Evolutionary conservation across 2,329 filamentous ascomycete genomes (phyloP).

Genomic region (Penicillium sp.): DNA sequence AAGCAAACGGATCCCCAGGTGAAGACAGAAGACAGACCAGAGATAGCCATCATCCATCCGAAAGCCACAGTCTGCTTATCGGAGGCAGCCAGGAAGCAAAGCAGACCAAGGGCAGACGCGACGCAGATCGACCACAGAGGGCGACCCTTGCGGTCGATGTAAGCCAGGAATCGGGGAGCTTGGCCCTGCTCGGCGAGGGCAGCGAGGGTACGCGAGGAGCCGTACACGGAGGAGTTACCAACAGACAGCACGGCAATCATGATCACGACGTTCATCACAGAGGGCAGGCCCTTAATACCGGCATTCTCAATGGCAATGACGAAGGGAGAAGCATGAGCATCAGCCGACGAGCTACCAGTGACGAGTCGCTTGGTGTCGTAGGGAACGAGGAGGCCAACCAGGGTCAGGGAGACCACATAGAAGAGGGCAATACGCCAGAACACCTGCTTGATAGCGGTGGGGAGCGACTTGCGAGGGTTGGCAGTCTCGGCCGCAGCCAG

Average conservation of each 20-base stretch:
- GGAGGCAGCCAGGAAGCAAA: conserved; percentile 75
- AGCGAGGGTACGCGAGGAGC: conserved; percentile 84
- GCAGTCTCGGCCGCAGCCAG: conserved; percentile 60
- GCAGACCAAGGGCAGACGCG: conserved; percentile 67
- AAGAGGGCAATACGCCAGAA: conserved; percentile 94
- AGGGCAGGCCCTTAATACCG: conserved; percentile 77
- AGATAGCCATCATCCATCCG: conserved; percentile 76
- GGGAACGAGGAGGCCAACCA: conserved; percentile 81
- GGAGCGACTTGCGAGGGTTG: conserved; percentile 69
- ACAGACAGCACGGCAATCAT: conserved; percentile 87
- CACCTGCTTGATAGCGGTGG: conserved; percentile 86
- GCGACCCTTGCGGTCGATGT: conserved; percentile 80
- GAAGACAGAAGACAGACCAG: conserved; percentile 72
- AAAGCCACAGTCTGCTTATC: conserved; percentile 64
- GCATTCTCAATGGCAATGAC: conserved; percentile 89
- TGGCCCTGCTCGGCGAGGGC: conserved; percentile 86
- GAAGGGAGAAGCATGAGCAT: conserved; percentile 81
- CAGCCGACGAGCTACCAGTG: conserved; percentile 56
- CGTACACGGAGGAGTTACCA: conserved; percentile 89
- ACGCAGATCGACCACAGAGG: conserved; percentile 72
- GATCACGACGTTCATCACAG: conserved; percentile 94
- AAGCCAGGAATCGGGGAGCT: conserved; percentile 74
- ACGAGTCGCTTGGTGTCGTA: conserved; percentile 68
- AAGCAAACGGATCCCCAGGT: conserved; percentile 83
- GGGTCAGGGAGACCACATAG: conserved; percentile 78